These are phyloP conservation scores for Penicillium decumbens DNA, from an alignment of 2,329 filamentous ascomycete genomes.

Conservation along the genomic window DNA sequence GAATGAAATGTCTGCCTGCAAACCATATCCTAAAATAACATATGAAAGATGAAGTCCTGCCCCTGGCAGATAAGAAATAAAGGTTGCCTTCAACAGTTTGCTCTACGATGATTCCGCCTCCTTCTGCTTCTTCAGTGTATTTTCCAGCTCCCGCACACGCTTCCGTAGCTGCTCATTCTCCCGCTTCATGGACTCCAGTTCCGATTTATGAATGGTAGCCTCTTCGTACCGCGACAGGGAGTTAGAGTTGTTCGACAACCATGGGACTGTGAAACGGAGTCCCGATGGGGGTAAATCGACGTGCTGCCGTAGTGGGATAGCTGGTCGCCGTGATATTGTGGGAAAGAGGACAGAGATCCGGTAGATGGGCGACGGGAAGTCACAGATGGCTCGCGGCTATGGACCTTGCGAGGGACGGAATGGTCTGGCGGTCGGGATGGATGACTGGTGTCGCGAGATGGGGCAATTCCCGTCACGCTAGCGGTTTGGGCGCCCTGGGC, in stretches of 20 bases:
- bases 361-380: constrained; percentile 37
- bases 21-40: constrained; percentile 7
- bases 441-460: constrained; percentile 37
- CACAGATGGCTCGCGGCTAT: constrained; percentile 44
- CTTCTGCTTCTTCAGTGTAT: constrained; percentile 32
- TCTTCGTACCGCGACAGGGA: constrained; percentile 42
- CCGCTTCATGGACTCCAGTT: constrained; percentile 42
- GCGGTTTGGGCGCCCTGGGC: constrained; percentile 33
- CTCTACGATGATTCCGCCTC: constrained; percentile 5
- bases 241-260: constrained; percentile 25
- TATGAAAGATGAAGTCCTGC: neutral
- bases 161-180: constrained; percentile 46
- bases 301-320: constrained; percentile 24
- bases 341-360: constrained; percentile 28
- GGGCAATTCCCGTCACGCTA: constrained; percentile 43
- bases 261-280: constrained; percentile 28
- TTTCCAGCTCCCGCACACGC: constrained; percentile 44
- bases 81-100: no score
- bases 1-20: constrained; percentile 12
- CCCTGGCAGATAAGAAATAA: constrained; percentile 3
- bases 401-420: constrained; percentile 23
- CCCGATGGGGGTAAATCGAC: constrained; percentile 30
- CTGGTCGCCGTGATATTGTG: constrained; percentile 29
- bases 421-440: constrained; percentile 30
- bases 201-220: constrained; percentile 38